Evolutionary conservation across 371 early-diverging fungal species (phyloP), one percentile per base, ranked within the genome.

Genomic region (Rhizopus microsporus): DNA sequence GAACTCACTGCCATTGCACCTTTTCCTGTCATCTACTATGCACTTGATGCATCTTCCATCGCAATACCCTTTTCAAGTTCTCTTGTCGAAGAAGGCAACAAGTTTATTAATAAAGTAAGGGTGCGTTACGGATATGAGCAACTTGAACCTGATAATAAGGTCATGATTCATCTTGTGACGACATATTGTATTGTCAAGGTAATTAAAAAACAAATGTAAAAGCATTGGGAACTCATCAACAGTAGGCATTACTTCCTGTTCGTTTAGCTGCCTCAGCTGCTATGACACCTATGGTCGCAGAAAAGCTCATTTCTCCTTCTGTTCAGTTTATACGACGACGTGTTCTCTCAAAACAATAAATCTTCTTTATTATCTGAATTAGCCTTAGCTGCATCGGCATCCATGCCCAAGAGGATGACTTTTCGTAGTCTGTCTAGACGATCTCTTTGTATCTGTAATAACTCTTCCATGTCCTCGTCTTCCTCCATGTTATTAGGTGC

Each of bases 1-100:
- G 95, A 96, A 72, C 51, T 93, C 4, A 96, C 96, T 0, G 96
- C 95, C 9, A 71, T 96, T 47, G 74, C 88, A 0, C 96, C 95
- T 5, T 71, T 94, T 32, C 88, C 88, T 0, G 56, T 88, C 8
- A 68, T 92, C 15, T 96, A 93, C 71, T 89, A 82, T 60, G 57
- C 69, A 13, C 72, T 94, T 13, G 69, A 74, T 23, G 56, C 69
- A 47, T 80, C 80, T 7, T 82, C 77, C 5, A 8, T 82, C 3
- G 69, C 78, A 31, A 78, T 90, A 15, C 90, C 89, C 0, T 74
- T 90, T 29, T 89, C 92, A 0, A 85, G 89, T 16, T 57, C 72
- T 15, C 73, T 84, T 4, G 65, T 91, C 5, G 80, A 82, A 30
- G 91, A 89, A 63, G 90, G 89, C 42, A 90, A 91, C 57, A 65